Percentiles rank a stretch among this genome's conserved stretches.
phyloP scores from a whole-genome alignment of 2,329 filamentous ascomycete genomes.

The Magnaporthiopsis poae region DNA sequence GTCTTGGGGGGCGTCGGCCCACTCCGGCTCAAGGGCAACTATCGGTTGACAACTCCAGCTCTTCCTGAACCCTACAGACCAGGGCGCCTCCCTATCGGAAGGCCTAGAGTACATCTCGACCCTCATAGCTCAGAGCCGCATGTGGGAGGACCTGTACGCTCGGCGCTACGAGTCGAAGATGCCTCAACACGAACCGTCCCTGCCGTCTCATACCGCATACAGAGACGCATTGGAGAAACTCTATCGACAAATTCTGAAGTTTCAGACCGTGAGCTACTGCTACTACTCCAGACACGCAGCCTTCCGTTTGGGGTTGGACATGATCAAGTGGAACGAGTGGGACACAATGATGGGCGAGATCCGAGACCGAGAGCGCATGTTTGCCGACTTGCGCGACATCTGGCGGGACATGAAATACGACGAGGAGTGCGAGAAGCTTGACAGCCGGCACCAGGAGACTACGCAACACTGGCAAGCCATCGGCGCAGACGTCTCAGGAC shows the following conservation, averaged over 20 bases:
- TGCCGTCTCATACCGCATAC: not conserved
- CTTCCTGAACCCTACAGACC: slow-evolving; percentile 13
- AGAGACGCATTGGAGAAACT: not conserved
- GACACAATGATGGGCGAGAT: not conserved
- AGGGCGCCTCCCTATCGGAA: slow-evolving; percentile 9
- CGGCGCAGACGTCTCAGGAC: not conserved
- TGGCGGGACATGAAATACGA: not conserved
- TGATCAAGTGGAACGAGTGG: slow-evolving; percentile 1
- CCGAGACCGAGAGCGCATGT: not conserved
- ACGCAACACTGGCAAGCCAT: not conserved
- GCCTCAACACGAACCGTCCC: not conserved
- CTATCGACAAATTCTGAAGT: not conserved
- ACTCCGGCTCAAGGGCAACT: not conserved
- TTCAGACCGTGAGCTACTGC: not conserved
- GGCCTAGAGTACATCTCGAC: slow-evolving; percentile 11
- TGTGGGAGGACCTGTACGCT: slow-evolving; percentile 12
- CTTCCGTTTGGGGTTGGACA: not conserved
- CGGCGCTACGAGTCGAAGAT: slow-evolving; percentile 4
- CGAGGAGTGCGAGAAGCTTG: not conserved
- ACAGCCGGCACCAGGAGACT: not conserved
- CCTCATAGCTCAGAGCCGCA: slow-evolving; percentile 10
- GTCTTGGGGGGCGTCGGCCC: not conserved
- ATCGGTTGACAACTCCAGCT: slow-evolving; percentile 2
- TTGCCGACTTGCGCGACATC: not conserved
- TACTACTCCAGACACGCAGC: not conserved